These are phyloP conservation scores for Leishmania lainsoni DNA, from an alignment of 208 protist genomes.

Conservation along the genomic window DNA sequence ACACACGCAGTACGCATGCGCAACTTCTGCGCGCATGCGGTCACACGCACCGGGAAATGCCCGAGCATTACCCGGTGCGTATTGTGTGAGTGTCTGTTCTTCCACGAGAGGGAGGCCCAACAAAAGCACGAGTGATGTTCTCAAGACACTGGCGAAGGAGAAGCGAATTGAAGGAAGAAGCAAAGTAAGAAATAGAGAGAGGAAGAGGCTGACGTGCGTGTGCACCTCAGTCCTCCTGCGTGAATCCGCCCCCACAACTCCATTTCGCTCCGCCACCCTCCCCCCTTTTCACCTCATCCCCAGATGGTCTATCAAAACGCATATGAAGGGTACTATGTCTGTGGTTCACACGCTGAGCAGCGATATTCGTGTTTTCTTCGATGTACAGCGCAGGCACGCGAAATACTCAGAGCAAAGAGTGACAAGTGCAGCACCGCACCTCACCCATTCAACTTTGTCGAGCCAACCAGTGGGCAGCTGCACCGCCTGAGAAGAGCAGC, in stretches of 20 bases:
- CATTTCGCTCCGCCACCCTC: not conserved
- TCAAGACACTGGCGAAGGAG: not conserved
- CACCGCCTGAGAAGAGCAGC: not conserved
- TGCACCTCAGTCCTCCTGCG: not conserved
- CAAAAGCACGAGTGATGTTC: conserved; percentile 51
- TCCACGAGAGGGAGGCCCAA: conserved; percentile 74
- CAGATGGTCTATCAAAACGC: conserved; percentile 19
- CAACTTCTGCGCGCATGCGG: not conserved
- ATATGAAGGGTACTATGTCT: conserved; percentile 78
- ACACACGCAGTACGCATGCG: not conserved
- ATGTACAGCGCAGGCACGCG: not conserved
- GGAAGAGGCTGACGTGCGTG: not conserved
- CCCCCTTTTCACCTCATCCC: not conserved
- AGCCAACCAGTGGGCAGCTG: not conserved
- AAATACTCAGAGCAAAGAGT: not conserved
- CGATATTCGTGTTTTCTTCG: not conserved
- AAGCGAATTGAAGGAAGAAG: not conserved
- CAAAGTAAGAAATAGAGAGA: not conserved
- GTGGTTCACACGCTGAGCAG: conserved; percentile 26
- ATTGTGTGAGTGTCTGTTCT: conserved; percentile 17
- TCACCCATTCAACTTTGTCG: not conserved
- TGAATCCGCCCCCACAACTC: not conserved
- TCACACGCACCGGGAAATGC: no score
- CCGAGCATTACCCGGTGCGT: no score
- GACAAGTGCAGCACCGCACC: not conserved